Evolutionary conservation across 2,329 filamentous ascomycete species (phyloP), one percentile per base, ranked within the genome.

Genomic region (Monosporascus cannonballus): DNA sequence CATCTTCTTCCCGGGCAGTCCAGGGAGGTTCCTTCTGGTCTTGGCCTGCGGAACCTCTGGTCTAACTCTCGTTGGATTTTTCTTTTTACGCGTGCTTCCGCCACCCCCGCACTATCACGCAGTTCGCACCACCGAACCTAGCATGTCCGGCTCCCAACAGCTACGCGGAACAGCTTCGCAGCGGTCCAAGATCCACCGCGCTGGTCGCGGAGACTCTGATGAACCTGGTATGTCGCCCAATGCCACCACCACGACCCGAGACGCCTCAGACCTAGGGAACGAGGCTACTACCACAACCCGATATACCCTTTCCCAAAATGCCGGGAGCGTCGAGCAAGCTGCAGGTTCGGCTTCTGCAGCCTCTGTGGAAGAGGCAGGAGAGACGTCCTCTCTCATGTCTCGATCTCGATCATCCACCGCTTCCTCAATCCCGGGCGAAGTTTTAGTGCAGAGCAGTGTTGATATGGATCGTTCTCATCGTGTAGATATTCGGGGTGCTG

Each of bases 401-500:
- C 81, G 76, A 66, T 89, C 88, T 62, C 81, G 76, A 66, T 77
- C 74, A 59, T 73, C 76, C 58, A 78, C 81, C 52, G 72, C 73
- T 49, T 67, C 64, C 38, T 78, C 76, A 51, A 66, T 76, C 54
- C 71, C 74, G 39, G 75, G 74, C 58, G 76, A 80, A 60, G 70
- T 78, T 48, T 72, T 77, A 65, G 71, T 79, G 61, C 74, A 76
- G 73, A 80, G 74, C 71, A 81, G 76, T 77, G 77, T 87, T 81
- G 81, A 86, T 81, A 78, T 84, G 71, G 78, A 84, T 77, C 83
- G 84, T 76, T 86, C 85, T 77, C 86, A 87, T 73, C 85, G 85
- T 78, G 72, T 89, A 90, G 94, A 97, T 84, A 87, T 97, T 66
- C 89, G 93, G 67, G 94, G 94, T 58, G 76, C 90, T 65, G 79